A percentile compares a stretch with the other conserved stretches of the same genome.
phyloP scores from a whole-genome alignment of 352 stramenopile species.

The Blastocystis sp. region DNA sequence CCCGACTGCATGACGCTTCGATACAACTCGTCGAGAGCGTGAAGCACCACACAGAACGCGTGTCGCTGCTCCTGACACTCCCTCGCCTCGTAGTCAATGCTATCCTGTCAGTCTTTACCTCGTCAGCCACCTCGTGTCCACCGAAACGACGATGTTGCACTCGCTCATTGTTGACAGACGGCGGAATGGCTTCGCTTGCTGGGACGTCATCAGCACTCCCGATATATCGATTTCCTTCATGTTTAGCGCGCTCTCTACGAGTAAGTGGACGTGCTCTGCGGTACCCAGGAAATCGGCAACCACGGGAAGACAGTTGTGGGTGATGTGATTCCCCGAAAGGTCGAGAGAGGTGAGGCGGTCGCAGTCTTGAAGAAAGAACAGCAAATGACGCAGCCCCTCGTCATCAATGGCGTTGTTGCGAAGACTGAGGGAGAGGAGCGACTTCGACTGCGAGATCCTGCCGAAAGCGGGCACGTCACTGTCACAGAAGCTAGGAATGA shows the following conservation, averaged over 20 bases:
- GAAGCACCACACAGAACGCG: not conserved
- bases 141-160: slow-evolving; percentile 1
- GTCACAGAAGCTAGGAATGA: not conserved
- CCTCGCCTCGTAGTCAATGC: not conserved
- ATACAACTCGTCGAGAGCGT: not conserved
- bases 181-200: not conserved
- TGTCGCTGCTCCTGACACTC: not conserved
- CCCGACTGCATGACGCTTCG: not conserved
- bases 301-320: not conserved
- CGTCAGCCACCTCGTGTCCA: not conserved
- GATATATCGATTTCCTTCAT: slow-evolving; percentile 27
- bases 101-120: not conserved
- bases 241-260: not conserved
- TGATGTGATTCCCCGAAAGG: slow-evolving; percentile 19
- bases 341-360: not conserved
- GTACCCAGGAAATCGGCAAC: slow-evolving; percentile 40
- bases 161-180: not conserved
- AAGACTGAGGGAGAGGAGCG: slow-evolving; percentile 3
- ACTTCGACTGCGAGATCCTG: not conserved
- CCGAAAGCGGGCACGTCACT: not conserved
- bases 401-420: slow-evolving; percentile 7
- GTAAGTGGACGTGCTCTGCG: not conserved
- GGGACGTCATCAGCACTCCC: not conserved
- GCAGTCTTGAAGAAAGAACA: not conserved
- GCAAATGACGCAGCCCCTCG: slow-evolving; percentile 31